Base-by-base conservation (phyloP, 1,284 basidiomycete species). In the Somion occarium region DNA sequence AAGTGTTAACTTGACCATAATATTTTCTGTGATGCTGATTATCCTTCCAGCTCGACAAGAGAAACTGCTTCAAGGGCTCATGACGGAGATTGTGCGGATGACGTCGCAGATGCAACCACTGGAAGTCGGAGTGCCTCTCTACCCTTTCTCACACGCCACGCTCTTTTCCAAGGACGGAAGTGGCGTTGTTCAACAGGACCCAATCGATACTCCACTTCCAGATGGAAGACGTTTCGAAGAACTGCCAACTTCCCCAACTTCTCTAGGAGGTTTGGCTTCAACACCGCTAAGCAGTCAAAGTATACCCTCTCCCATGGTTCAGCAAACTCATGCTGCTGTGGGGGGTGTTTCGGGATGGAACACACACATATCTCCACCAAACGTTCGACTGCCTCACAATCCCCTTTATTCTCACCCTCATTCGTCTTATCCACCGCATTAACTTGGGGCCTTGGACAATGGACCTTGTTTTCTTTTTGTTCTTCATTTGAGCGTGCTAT, bases 61-160 rank as follows among this genome's bases (percentile, higher is more conserved):
- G 64, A 79, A 78, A 56, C 70, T 91, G 18, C 72, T 91, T n/a
- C 88, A 90, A 61, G 86, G 84, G 2, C 73, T 91, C 34, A 90
- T 91, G 89, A 73, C 79, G 44, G 89, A 90, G 64, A 90, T 91
- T 54, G 81, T 91, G n/a, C 75, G 83, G 50, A 79, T 88, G 73
- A 91, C 89, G 13, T 80, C 76, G 18, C 87, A 90, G 64, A 83
- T 84, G 61, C 79, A 80, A 55, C 87, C 89, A 13, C 73, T 90
- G 34, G 81, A 88, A 64, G 83, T 89, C 51, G 83, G 84, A 25
- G 74, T 89, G 19, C 88, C 88, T 1, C 73, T 91, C 41, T 91
- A 86, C 69, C 85, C 85, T 1, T 89, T 88, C 64, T 88, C 88
- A 19, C 82, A 83, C 60, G 72, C 76, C 48, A 76, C 80, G 11